Base-by-base conservation (phyloP, 129 eudicot genomes). In the Flaveria robusta region DNA sequence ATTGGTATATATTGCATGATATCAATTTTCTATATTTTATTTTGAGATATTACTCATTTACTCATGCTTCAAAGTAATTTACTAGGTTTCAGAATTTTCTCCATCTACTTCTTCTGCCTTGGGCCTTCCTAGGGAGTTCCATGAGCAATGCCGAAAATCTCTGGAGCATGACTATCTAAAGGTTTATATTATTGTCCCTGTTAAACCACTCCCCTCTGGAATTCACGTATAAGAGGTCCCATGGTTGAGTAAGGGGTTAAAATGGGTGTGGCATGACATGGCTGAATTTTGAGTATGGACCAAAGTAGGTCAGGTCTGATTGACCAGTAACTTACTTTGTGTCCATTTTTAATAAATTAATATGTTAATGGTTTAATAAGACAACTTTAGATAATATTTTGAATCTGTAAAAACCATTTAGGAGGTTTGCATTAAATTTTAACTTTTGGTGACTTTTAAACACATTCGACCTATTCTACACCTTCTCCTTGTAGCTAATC, bases 41-140 rank as follows among this genome's bases (percentile, higher is more conserved):
- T 68, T 73, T 49, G 9, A 16, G 42, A 13, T 54, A 4, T 39
- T 54, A 34, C 54, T 78, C 47, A 51, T 39, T 39, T 54, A 34
- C 54, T 78, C 47, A 51, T 39, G 54, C 62, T 24, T 74, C 11
- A 23, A 66, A 75, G 45, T 46, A 72, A 13, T 27, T 68, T 74
- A 78, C 10, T 78, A 95, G 99, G 97, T 95, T 75, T 95, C 99
- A 46, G 99, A 95, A 82, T 91, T 95, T 75, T 88, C 92, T 50
- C 99, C 99, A 19, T 86, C 99, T 82, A 89, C 97, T 45, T 87
- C 97, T 52, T 86, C 87, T 89, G 96, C 96, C 46, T 69, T 95
- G 83, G 92, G 94, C 72, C 97, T 95, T 85, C 97, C 99, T 19
- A 88, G 94, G 77, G 99, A 95, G 86, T 95, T 89, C 77, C 99